Percentiles rank a stretch among this genome's conserved stretches.
Conservation (phyloP, 768 basidiomycete species). For the Pisolithus tinctorius region DNA sequence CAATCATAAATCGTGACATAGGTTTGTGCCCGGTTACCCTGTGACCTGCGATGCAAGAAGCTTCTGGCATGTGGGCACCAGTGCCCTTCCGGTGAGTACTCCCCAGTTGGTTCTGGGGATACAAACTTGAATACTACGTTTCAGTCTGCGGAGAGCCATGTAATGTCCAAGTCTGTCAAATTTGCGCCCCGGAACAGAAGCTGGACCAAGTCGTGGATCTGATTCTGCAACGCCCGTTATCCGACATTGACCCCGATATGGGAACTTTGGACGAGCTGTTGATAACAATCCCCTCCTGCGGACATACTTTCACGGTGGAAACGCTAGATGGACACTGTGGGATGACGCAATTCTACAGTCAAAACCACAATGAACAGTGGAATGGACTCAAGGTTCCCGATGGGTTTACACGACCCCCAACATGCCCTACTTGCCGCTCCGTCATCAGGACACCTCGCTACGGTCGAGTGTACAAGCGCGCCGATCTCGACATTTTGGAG, state of each 20-base stretch:
- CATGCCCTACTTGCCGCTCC: conserved; percentile 57
- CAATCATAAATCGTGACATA: conserved; percentile 15
- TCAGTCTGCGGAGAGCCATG: conserved; percentile 68
- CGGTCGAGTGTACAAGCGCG: conserved; percentile 54
- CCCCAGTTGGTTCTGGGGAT: neutral
- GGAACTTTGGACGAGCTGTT: conserved; percentile 41
- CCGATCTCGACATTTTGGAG: conserved; percentile 59
- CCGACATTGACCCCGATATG: conserved; percentile 37
- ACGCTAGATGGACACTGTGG: conserved; percentile 57
- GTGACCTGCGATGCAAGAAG: conserved; percentile 46
- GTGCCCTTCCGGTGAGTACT: conserved; percentile 55
- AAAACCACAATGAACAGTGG: conserved; percentile 33
- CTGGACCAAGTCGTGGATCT: conserved; percentile 49
- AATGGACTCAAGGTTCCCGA: conserved; percentile 35
- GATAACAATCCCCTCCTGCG: conserved; percentile 55
- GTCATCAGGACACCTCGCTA: conserved; percentile 55
- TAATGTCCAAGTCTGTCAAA: conserved; percentile 43
- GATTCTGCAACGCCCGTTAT: conserved; percentile 45
- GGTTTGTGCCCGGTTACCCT: conserved; percentile 62
- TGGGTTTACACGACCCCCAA: conserved; percentile 36
- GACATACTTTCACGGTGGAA: conserved; percentile 65
- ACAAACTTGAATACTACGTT: neutral
- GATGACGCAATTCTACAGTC: conserved; percentile 45
- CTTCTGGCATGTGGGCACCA: conserved; percentile 52
- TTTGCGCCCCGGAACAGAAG: conserved; percentile 36